A percentile compares a stretch with the other conserved stretches of the same genome.
Evolutionary conservation across 345 rosid species (phyloP).

Genomic region (Dovyalis caffra): DNA sequence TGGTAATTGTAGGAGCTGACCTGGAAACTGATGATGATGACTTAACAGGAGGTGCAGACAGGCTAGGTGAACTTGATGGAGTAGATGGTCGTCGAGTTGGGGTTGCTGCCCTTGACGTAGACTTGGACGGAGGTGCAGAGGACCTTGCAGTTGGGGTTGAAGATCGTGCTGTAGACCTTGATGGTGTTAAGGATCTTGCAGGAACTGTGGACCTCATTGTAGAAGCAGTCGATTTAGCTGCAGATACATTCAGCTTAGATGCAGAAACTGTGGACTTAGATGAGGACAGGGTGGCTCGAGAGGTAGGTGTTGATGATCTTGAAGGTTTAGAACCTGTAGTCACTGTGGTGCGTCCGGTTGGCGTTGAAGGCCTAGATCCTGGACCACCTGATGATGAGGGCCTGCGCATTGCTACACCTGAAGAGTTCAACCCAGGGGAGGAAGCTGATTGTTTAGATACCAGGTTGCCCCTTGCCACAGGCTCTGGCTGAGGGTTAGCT

Average conservation of each 20-base stretch:
- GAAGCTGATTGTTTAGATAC: conserved; percentile 61
- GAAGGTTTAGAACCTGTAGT: conserved; percentile 52
- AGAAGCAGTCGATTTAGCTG: conserved; percentile 43
- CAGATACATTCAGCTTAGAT: conserved; percentile 31
- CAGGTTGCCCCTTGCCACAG: conserved; percentile 53
- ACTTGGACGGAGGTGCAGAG: conserved; percentile 62
- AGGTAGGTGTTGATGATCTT: conserved; percentile 87
- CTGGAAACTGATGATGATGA: conserved; percentile 44
- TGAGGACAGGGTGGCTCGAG: conserved; percentile 65
- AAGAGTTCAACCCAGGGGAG: conserved; percentile 70
- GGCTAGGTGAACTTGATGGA: conserved; percentile 46
- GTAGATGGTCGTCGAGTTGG: conserved; percentile 82
- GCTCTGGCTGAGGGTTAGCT: conserved; percentile 66
- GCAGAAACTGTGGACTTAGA: conserved; percentile 44
- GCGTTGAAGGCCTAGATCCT: conserved; percentile 89
- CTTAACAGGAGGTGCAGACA: conserved; percentile 51
- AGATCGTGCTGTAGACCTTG: conserved; percentile 78
- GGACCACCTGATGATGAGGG: conserved; percentile 97
- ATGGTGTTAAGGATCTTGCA: conserved; percentile 82
- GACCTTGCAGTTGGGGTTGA: conserved; percentile 86
- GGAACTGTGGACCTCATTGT: conserved; percentile 50
- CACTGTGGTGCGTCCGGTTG: conserved; percentile 69
- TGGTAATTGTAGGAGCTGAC: conserved; percentile 23
- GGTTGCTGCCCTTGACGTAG: conserved; percentile 73
- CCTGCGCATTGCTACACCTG: conserved; percentile 60